Evolutionary conservation across 2,329 filamentous ascomycete genomes (phyloP), one percentile per base, ranked within the genome.

Genomic region (Phoma sp.): DNA sequence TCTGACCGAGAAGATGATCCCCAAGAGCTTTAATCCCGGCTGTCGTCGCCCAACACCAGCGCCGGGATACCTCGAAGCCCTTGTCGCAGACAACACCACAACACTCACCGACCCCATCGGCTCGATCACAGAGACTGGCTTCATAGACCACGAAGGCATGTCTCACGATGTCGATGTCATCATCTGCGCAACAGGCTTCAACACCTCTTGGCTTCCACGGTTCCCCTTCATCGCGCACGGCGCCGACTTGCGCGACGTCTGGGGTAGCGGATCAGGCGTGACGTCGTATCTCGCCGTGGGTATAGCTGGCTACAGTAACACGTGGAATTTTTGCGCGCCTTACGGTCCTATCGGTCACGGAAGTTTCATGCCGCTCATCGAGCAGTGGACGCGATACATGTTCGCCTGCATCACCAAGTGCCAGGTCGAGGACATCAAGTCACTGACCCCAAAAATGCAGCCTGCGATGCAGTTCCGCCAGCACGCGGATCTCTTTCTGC

Each of bases 1-100:
- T 1, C 67, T 82, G 11, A 62, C 70, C 27, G 73, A 79, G 10
- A 75, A 74, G 36, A 75, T 82, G 47, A 79, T 81, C 27, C 79
- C 79, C 2, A 78, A 77, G 41, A 75, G 75, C 52, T 66, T 67
- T 50, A 67, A 64, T 29, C 61, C 61, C 1, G 61, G 64, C 7
- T 70, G 64, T 42, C 57, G 62, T 4, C 61, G 61, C 8, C 62
- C 64, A 4, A 71, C 63, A 1, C 66, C 66, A 27, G 66, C 60
- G 23, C 61, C 57, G 4, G 68, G 65, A 9, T 69, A 68, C 37
- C 57, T 65, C 13, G 58, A 66, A 49, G 58, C 61, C 22, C 58
- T 67, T 1, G 54, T 57, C 8, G 52, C 59, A 6, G 37, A 47
- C 3, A 65, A 67, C 36, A 47, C 59, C 13, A 64, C 62, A 36